phyloP scores from a whole-genome alignment of 305 asterid genomes.

The Plantago lanceolata region DNA sequence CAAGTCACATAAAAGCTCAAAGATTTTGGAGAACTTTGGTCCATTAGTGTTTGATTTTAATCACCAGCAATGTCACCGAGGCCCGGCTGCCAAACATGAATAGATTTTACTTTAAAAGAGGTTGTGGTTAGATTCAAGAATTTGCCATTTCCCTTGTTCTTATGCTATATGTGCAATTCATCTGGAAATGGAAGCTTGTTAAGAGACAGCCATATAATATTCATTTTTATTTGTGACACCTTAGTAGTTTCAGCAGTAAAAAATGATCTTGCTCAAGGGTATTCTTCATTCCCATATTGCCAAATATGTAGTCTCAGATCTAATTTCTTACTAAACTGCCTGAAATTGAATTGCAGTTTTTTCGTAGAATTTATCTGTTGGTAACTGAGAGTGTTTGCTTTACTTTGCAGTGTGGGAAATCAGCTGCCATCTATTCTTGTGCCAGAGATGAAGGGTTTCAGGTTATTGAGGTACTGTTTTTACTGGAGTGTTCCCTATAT shows the following conservation, averaged over 20 bases:
- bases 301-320: slow-evolving; percentile 5
- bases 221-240: neutral
- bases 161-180: too few relatives aligned
- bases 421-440: slow-evolving; percentile 96
- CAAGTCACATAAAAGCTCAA: too few relatives aligned
- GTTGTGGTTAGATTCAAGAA: too few relatives aligned
- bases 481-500: slow-evolving; percentile 9
- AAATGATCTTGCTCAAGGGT: slow-evolving; percentile 5
- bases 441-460: slow-evolving; percentile 96
- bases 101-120: too few relatives aligned
- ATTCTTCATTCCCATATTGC: slow-evolving; percentile 4
- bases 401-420: slow-evolving; percentile 82
- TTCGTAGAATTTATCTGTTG: slow-evolving; percentile 10
- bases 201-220: neutral
- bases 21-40: too few relatives aligned
- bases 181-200: neutral
- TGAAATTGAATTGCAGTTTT: slow-evolving; percentile 13
- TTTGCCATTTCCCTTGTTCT: too few relatives aligned
- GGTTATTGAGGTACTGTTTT: slow-evolving; percentile 77
- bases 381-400: slow-evolving; percentile 27
- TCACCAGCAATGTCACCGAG: too few relatives aligned
- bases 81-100: too few relatives aligned
- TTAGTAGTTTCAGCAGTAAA: neutral
- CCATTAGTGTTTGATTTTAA: too few relatives aligned
- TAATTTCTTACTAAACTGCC: slow-evolving; percentile 8